Percentiles rank a stretch among this genome's conserved stretches.
Conservation (phyloP, 192 early-diverging fungal genomes). For the Linnemannia elongata region DNA sequence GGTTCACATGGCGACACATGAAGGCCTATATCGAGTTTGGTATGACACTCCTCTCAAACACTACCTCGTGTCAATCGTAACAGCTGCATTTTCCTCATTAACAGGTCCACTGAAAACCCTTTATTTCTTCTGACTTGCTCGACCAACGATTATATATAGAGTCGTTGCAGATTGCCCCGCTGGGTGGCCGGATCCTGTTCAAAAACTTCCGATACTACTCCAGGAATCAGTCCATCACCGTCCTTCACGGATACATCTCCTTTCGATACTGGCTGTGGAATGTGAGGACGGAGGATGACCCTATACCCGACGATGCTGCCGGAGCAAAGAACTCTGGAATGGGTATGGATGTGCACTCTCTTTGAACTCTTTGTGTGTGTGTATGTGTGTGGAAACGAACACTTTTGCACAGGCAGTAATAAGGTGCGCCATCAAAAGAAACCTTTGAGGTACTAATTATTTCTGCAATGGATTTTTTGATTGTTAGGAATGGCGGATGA, state of each 20-base stretch:
- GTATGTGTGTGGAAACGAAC: not conserved
- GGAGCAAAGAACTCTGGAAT: constrained; percentile 30
- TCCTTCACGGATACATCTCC: constrained; percentile 80
- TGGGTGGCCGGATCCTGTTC: constrained; percentile 84
- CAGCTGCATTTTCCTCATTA: not conserved
- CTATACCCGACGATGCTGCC: constrained; percentile 48
- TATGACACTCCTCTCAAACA: constrained; percentile 49
- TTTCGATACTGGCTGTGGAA: constrained; percentile 80
- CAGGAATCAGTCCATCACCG: constrained; percentile 75
- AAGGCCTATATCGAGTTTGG: constrained; percentile 80
- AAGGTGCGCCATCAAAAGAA: not conserved
- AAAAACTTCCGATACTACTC: constrained; percentile 80
- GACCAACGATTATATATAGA: constrained; percentile 56
- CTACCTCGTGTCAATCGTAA: not conserved
- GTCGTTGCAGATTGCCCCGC: constrained; percentile 75
- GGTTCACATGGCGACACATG: constrained; percentile 78
- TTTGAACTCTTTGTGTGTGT: not conserved
- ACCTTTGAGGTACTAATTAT: not conserved
- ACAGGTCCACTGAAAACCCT: not conserved
- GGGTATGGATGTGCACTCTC: not conserved
- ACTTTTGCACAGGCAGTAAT: not conserved
- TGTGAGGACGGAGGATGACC: constrained; percentile 62
- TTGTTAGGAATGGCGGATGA: constrained; percentile 40
- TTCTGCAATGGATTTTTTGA: not conserved
- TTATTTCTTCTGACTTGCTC: not conserved